Percentiles rank a stretch among this genome's conserved stretches.
phyloP scores from a whole-genome alignment of 208 protist species.

The Acanthamoeba healyi region DNA sequence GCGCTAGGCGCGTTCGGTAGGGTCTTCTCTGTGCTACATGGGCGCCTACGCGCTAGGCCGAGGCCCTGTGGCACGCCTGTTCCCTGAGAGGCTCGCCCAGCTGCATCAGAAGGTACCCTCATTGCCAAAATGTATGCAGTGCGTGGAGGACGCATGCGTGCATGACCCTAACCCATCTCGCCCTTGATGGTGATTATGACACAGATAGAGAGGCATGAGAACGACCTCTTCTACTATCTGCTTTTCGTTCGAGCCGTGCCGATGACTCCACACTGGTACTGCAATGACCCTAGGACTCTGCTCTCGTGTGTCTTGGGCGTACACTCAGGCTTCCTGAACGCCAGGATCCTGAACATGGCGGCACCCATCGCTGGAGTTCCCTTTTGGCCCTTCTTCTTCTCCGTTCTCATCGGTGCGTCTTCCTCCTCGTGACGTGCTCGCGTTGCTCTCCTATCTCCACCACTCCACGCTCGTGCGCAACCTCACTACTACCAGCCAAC shows the following conservation, averaged over 20 bases:
- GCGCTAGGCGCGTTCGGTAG: not conserved
- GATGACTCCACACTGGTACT: conserved; percentile 30
- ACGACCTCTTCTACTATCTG: conserved; percentile 34
- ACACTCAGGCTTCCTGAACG: not conserved
- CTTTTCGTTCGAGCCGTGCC: conserved; percentile 23
- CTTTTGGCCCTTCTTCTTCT: conserved; percentile 62
- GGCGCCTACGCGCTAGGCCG: conserved; percentile 17
- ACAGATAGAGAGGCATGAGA: not conserved
- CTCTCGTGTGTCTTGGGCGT: no score
- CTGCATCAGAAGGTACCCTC: conserved; percentile 7
- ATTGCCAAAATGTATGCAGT: not conserved
- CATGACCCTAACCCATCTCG: no score
- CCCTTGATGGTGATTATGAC: no score
- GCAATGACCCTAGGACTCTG: no score
- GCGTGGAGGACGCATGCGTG: not conserved
- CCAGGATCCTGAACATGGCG: conserved; percentile 34
- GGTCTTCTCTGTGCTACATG: conserved; percentile 32
- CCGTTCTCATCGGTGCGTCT: not conserved
- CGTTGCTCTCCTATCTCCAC: not conserved
- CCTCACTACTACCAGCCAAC: no score
- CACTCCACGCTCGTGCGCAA: no score
- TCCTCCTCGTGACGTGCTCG: not conserved
- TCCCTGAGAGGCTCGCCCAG: not conserved
- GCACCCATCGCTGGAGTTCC: conserved; percentile 20
- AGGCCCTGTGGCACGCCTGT: not conserved